A percentile compares a stretch with the other conserved stretches of the same genome.
Conservation (phyloP, 140 eudicot genomes). For the Oenanthe javanica region DNA sequence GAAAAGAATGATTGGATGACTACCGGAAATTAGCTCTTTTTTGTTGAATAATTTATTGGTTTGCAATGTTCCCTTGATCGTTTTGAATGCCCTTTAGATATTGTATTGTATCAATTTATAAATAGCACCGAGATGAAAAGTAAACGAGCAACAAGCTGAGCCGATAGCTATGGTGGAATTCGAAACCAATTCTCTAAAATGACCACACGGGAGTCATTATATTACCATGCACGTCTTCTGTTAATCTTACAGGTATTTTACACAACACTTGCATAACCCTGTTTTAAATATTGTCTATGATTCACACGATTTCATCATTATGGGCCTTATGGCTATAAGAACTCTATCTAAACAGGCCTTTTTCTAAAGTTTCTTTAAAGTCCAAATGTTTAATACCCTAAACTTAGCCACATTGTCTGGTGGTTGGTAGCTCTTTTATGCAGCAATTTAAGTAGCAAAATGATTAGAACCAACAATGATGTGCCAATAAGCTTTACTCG, state of each 20-base stretch:
- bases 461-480: slow-evolving; percentile 34
- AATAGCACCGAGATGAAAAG: background rate
- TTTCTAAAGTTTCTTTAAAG: background rate
- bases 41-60: slow-evolving; percentile 10
- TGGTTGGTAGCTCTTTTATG: background rate
- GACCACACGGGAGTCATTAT: background rate
- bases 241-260: background rate
- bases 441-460: slow-evolving; percentile 26
- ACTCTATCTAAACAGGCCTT: background rate
- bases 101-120: background rate
- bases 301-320: slow-evolving; percentile 48
- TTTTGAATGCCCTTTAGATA: background rate
- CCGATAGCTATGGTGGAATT: background rate
- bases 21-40: slow-evolving; percentile 8
- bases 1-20: slow-evolving; percentile 15
- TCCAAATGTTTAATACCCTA: background rate
- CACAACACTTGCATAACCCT: slow-evolving; percentile 10
- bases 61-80: slow-evolving; percentile 12
- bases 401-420: background rate
- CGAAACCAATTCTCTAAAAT: background rate
- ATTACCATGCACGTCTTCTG: background rate
- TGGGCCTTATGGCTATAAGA: background rate
- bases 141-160: background rate
- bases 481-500: slow-evolving; percentile 8
- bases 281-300: slow-evolving; percentile 5